Conservation (phyloP, 2,329 filamentous ascomycete genomes). For the Diaporthe sp. region DNA sequence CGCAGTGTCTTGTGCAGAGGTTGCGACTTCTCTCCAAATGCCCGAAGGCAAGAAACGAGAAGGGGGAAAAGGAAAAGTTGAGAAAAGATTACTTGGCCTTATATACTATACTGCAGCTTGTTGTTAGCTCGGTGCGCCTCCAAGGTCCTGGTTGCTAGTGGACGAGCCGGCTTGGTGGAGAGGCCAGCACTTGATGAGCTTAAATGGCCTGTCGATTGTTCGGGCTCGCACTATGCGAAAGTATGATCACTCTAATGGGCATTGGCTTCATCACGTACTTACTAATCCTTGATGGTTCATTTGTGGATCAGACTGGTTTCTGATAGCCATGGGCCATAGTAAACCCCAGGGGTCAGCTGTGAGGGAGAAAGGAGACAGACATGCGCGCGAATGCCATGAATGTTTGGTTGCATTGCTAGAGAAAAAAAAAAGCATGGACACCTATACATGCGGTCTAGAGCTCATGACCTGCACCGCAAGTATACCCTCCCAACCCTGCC, state of each 20-base stretch:
- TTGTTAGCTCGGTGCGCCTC: not conserved
- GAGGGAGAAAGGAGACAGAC: not conserved
- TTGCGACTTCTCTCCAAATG: not conserved
- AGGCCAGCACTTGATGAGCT: not conserved
- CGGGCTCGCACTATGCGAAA: not conserved
- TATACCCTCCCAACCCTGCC: conserved; percentile 13
- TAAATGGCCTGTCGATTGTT: not conserved
- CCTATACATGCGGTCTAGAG: conserved; percentile 33
- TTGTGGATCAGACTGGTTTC: not conserved
- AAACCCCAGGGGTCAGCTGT: no score
- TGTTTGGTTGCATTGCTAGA: conserved; percentile 7
- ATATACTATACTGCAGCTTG: not conserved
- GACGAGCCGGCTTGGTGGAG: not conserved
- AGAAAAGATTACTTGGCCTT: not conserved
- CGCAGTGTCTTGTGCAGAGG: not conserved
- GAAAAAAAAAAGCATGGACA: not conserved
- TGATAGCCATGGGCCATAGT: not conserved
- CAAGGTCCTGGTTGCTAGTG: not conserved
- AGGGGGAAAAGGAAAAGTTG: not conserved
- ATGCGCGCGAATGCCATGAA: not conserved
- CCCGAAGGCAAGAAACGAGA: not conserved
- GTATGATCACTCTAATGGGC: not conserved
- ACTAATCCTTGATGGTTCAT: not conserved
- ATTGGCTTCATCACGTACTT: not conserved
- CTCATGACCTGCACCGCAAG: conserved; percentile 27